Percentiles rank a stretch among this genome's conserved stretches.
Evolutionary conservation across 805 yeast species (phyloP).

Genomic region (Teunomyces funiuensis): DNA sequence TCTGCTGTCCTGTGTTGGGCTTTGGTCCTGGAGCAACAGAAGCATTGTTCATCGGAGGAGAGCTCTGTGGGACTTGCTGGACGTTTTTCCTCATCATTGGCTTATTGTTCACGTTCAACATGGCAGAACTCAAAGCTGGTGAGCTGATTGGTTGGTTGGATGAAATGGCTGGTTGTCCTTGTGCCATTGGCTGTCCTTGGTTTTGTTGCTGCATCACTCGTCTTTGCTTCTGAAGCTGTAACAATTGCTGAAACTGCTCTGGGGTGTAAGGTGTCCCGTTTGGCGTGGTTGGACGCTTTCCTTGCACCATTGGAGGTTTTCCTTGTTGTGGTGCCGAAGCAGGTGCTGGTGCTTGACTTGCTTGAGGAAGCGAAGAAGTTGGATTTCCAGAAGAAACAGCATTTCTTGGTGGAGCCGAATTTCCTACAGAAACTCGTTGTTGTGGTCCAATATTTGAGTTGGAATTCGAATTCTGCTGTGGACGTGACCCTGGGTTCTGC

Average conservation of each 20-base stretch:
- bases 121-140: not conserved
- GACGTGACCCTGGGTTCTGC: not conserved
- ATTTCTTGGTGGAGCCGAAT: not conserved
- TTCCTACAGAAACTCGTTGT: constrained; percentile 6
- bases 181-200: constrained; percentile 5
- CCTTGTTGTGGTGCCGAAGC: constrained; percentile 11
- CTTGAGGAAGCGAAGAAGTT: constrained; percentile 1
- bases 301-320: not conserved
- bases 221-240: constrained; percentile 53
- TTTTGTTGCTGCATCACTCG: constrained; percentile 47
- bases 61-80: constrained; percentile 2
- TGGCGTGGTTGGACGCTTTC: constrained; percentile 45
- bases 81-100: constrained; percentile 1
- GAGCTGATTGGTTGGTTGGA: constrained; percentile 2
- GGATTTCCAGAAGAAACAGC: constrained; percentile 5
- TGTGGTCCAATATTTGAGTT: constrained; percentile 9
- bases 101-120: constrained; percentile 1
- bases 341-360: not conserved
- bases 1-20: constrained; percentile 1
- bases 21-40: not conserved
- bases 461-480: constrained; percentile 14
- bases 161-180: constrained; percentile 2
- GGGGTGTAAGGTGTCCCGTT: constrained; percentile 59
- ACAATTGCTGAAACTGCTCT: constrained; percentile 59
- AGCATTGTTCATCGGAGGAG: not conserved